These are phyloP conservation scores for Pascua guehoae DNA, from an alignment of 1,284 basidiomycete genomes.

Conservation along the genomic window DNA sequence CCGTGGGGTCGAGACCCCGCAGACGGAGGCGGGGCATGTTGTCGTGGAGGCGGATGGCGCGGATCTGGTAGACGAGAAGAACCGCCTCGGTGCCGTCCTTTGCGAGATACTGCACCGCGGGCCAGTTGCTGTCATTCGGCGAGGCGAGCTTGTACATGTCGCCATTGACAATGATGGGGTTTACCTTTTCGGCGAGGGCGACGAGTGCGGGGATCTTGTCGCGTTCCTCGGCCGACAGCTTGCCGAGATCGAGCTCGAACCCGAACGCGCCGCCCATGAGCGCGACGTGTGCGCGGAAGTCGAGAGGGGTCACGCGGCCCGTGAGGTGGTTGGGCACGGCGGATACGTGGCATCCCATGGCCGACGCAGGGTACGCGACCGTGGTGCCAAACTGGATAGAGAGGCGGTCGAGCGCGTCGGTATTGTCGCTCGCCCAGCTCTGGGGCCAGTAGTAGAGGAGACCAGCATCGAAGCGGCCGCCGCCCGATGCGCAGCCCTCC, in stretches of 20 bases:
- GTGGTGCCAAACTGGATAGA: constrained; percentile 31
- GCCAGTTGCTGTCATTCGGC: constrained; percentile 24
- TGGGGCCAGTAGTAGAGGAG: constrained; percentile 33
- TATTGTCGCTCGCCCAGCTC: constrained; percentile 34
- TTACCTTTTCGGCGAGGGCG: constrained; percentile 19
- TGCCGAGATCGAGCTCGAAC: constrained; percentile 29
- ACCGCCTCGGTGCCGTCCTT: constrained; percentile 1
- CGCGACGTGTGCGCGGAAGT: constrained; percentile 37
- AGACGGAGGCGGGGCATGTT: constrained; percentile 15
- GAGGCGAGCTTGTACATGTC: constrained; percentile 23
- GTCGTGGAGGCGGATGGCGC: constrained; percentile 2
- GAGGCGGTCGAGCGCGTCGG: constrained; percentile 30
- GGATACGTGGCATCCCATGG: constrained; percentile 32
- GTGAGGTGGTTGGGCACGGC: constrained; percentile 32
- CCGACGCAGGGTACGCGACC: constrained; percentile 27
- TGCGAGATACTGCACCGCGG: constrained; percentile 21
- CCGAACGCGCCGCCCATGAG: constrained; percentile 37
- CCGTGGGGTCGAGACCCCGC: constrained; percentile 15
- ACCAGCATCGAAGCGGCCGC: constrained; percentile 33
- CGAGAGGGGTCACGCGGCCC: constrained; percentile 24
- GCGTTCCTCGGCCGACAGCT: constrained; percentile 20
- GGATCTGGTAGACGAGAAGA: constrained; percentile 15
- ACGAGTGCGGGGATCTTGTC: constrained; percentile 17
- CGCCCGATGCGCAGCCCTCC: constrained; percentile 37
- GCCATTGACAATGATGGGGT: constrained; percentile 25